Percentiles rank a stretch among this genome's conserved stretches.
phyloP scores from a whole-genome alignment of 345 rosid species.

The Punica granatum region DNA sequence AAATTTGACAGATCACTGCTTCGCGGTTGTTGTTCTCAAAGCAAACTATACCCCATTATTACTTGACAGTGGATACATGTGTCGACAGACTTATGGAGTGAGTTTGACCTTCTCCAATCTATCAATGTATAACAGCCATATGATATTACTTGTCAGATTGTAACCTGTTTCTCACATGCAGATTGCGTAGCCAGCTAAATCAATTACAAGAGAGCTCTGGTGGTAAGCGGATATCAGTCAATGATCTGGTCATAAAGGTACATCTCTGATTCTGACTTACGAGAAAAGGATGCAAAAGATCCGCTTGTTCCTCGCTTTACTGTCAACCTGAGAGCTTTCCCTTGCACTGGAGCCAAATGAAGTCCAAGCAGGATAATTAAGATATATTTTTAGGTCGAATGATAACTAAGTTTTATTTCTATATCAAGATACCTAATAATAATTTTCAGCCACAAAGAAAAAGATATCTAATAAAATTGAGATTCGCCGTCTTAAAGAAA shows the following conservation, averaged over 20 bases:
- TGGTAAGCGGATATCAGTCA: conserved; percentile 83
- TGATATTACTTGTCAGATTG: neutral
- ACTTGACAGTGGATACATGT: conserved; percentile 82
- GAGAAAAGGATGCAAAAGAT: conserved; percentile 2
- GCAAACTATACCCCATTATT: conserved; percentile 98
- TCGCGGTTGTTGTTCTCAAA: conserved; percentile 83
- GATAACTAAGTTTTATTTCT: neutral
- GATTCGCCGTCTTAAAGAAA: neutral
- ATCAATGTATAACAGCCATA: neutral
- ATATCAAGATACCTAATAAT: too few species aligned
- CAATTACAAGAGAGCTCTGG: conserved; percentile 84
- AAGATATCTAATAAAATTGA: neutral
- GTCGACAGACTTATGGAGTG: conserved; percentile 92
- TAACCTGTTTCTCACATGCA: conserved; percentile 24
- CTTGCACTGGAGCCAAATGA: neutral
- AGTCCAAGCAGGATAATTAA: neutral
- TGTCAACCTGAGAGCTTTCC: neutral
- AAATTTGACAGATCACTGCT: conserved; percentile 70
- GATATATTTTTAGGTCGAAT: neutral
- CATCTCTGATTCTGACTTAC: neutral
- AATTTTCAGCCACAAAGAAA: neutral
- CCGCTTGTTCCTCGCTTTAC: neutral
- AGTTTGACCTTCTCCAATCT: conserved; percentile 17
- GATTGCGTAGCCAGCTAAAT: conserved; percentile 75
- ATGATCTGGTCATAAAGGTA: conserved; percentile 99